Evolutionary conservation across 225 moss, liverwort and hornwort species (phyloP), one percentile per base, ranked within the genome.

Genomic region (Physcomitrellopsis africana): DNA sequence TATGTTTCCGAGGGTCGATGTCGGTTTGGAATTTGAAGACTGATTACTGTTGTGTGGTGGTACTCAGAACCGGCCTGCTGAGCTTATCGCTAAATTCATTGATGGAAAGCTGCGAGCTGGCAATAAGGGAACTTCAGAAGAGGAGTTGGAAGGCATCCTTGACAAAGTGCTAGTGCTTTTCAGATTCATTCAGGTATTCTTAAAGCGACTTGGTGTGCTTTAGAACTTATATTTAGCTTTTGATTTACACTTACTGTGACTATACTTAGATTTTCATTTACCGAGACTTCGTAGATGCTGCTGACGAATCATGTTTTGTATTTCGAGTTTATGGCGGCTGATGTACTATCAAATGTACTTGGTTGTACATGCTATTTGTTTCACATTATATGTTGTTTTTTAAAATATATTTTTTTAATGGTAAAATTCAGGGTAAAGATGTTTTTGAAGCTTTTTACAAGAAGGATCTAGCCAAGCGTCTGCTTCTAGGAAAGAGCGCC

Each of bases 101-200:
- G 99, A 99, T 84, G 93, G 99, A 51, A 99, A 95, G 73, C 82
- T 99, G 60, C 95, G 99, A 80, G 99, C 99, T 84, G 95, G 99
- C 17, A 99, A 99, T 75, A 99, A 99, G 77, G 99, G 99, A 76
- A 95, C 90, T 19, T 99, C 99, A 43, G 99, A 99, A 79, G 99
- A 99, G 88, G 99, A 99, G 86, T 79, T 99, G 41, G 99, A 99
- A 76, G 93, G 95, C 72, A 92, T 90, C 59, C 88, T 99, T 59
- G 99, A 99, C 82, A 99, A 99, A 93, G 99, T 99, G 68, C 85
- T 99, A 71, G 99, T 99, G 82, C 93, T 99, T 42, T 99, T 99
- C 79, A 93, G 99, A 80, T 99, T 86, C 57, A 99, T 99, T 67
- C 99, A 99, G 93, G 99, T 95, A 84, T 67, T 54, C 26, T 77